Evolutionary conservation across 768 basidiomycete genomes (phyloP).

Genomic region (Termitomyces sp.): DNA sequence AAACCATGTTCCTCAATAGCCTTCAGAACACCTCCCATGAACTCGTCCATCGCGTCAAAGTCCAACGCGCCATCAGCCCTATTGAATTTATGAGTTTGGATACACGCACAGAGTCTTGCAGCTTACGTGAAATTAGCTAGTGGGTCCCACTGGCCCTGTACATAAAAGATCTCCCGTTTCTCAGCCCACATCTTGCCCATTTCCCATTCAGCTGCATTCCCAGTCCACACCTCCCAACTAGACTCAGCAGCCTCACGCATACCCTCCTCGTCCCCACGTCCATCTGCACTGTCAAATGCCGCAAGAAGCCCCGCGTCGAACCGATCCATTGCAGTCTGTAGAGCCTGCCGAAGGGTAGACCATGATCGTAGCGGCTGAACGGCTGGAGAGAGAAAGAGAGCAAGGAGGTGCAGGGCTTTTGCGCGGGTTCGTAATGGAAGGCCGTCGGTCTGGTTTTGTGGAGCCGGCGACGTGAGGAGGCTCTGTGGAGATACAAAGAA

Average conservation of each 20-base stretch:
- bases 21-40: conserved; percentile 66
- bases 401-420: conserved; percentile 66
- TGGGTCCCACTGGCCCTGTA: conserved; percentile 74
- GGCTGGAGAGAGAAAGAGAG: conserved; percentile 64
- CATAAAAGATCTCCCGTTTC: conserved; percentile 92
- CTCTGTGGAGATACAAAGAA: conserved; percentile 24
- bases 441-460: conserved; percentile 8
- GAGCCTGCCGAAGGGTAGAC: conserved; percentile 54
- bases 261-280: conserved; percentile 58
- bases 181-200: conserved; percentile 95
- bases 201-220: conserved; percentile 65
- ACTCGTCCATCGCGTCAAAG: conserved; percentile 92
- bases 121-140: conserved; percentile 78
- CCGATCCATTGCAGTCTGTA: conserved; percentile 78
- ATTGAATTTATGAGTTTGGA: conserved; percentile 2
- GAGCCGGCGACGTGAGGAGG: conserved; percentile 2
- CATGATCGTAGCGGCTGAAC: conserved; percentile 73
- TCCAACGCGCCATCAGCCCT: conserved; percentile 62
- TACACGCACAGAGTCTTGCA: background rate
- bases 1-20: conserved; percentile 74
- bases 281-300: conserved; percentile 86
- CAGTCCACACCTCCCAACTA: conserved; percentile 77
- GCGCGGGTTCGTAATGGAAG: conserved; percentile 54
- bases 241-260: conserved; percentile 84
- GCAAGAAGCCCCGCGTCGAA: conserved; percentile 86